These are phyloP conservation scores for Alternaria infectoria DNA, from an alignment of 2,329 filamentous ascomycete species.

Conservation along the genomic window DNA sequence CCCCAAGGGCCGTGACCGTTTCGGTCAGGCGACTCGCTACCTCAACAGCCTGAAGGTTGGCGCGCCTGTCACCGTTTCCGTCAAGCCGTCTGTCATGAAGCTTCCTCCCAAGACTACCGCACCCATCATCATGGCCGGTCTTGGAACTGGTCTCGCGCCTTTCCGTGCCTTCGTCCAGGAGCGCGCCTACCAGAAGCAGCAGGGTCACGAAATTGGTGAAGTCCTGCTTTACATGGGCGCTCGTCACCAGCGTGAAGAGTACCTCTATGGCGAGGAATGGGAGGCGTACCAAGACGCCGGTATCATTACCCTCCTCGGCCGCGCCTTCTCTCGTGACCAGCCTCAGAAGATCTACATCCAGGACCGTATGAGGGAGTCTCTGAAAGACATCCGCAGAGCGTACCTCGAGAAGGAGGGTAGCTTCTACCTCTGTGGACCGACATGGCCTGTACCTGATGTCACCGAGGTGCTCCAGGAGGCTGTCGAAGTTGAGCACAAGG, in stretches of 20 bases:
- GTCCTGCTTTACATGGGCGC: constrained; percentile 97
- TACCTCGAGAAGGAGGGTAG: constrained; percentile 88
- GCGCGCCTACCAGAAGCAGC: constrained; percentile 96
- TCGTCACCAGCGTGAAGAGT: constrained; percentile 96
- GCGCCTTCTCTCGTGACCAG: constrained; percentile 96
- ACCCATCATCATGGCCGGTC: constrained; percentile 97
- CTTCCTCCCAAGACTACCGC: constrained; percentile 86
- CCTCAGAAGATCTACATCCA: constrained; percentile 99
- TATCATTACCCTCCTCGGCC: constrained; percentile 90
- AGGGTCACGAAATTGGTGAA: constrained; percentile 91
- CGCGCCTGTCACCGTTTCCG: constrained; percentile 82
- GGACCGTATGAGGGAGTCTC: constrained; percentile 91
- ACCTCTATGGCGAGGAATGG: constrained; percentile 99
- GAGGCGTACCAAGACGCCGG: constrained; percentile 96
- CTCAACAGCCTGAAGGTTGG: constrained; percentile 78
- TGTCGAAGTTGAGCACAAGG: constrained; percentile 75
- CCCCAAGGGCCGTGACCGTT: constrained; percentile 82
- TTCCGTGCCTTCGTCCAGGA: constrained; percentile 99
- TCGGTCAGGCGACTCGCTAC: constrained; percentile 92
- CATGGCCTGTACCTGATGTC: constrained; percentile 97
- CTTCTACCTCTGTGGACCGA: constrained; percentile 97
- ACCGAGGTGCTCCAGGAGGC: constrained; percentile 94
- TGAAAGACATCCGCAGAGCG: constrained; percentile 80
- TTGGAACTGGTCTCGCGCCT: constrained; percentile 97
- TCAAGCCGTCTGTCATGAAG: constrained; percentile 99